Conservation (phyloP, 1,284 basidiomycete species). For the Polyporus tsugae region DNA sequence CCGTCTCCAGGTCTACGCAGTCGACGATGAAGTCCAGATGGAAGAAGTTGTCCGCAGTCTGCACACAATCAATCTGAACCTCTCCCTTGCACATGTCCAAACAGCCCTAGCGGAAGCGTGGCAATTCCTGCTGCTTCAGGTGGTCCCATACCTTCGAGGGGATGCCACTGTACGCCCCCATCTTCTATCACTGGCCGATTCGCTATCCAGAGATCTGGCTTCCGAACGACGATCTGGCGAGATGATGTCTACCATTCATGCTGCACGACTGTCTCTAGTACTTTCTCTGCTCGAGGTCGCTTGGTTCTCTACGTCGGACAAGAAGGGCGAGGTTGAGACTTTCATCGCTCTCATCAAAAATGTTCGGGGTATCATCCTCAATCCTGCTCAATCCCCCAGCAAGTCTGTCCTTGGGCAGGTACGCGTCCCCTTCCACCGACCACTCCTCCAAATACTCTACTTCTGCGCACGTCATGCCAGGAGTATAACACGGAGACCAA, state of each 20-base stretch:
- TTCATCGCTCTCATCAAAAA: conserved; percentile 71
- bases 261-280: conserved; percentile 77
- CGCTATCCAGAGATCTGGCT: conserved; percentile 73
- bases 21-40: conserved; percentile 49
- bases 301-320: conserved; percentile 76
- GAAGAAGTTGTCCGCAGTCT: conserved; percentile 61
- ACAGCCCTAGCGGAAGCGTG: conserved; percentile 80
- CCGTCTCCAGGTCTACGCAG: conserved; percentile 60
- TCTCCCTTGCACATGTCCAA: conserved; percentile 86
- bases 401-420: conserved; percentile 76
- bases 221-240: conserved; percentile 80
- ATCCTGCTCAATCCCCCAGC: conserved; percentile 77
- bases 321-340: conserved; percentile 59
- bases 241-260: conserved; percentile 87
- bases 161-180: conserved; percentile 61
- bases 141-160: conserved; percentile 70
- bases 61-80: conserved; percentile 81
- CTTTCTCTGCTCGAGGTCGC: conserved; percentile 79
- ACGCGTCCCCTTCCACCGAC: conserved; percentile 80
- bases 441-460: conserved; percentile 82
- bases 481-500: conserved; percentile 55
- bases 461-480: conserved; percentile 75
- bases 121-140: conserved; percentile 75
- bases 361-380: conserved; percentile 74
- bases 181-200: conserved; percentile 67